Base-by-base conservation (phyloP, 1,139 yeast genomes). In the Suhomyces maxii region DNA sequence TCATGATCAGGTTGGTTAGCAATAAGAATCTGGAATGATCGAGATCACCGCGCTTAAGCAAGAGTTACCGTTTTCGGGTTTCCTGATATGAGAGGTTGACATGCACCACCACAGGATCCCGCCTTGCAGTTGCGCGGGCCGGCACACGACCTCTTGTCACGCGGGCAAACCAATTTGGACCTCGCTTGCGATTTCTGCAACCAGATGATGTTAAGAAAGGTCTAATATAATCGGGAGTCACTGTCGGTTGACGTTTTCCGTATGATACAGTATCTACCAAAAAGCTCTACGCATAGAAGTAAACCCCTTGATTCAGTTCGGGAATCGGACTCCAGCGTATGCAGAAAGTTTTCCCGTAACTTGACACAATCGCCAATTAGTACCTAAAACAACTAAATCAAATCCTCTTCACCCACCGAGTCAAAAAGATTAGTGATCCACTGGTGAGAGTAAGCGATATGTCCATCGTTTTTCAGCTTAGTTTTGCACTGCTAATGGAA, bases 161-260 rank as follows among this genome's bases (percentile, higher is more conserved):
- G 31, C 31, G 31, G 31, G 31, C 31, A 28, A 28, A 28, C 31
- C 31, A 9, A 11, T 28, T 28, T 11, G 31, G 31, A 18, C 12
- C 41, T 34, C 41, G 46, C 39, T 42, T 42, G 39, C 39, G 46
- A 42, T 36, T 42, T 42, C 41, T 42, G 14, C 3, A 18, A 3
- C 23, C 3, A 18, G 23, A 28, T 28, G 31, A 28, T 28, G 7
- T 28, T 11, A 28, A 18, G 23, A 18, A 18, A 18, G 23, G 23
- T 18, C 6, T 18, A 18, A 18, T 18, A 18, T 1, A 18, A 18
- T 18, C 23, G 6, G 23, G 23, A 18, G 23, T 18, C 26, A 35
- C 32, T 18, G 26, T 8, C 39, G 13, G 25, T 14, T 28, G 13
- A 12, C 26, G 36, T 28, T 28, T 28, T 11, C 31, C 31, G 31